phyloP scores from a whole-genome alignment of 148 eudicot genomes.

The Vaccinium vitisidaea region DNA sequence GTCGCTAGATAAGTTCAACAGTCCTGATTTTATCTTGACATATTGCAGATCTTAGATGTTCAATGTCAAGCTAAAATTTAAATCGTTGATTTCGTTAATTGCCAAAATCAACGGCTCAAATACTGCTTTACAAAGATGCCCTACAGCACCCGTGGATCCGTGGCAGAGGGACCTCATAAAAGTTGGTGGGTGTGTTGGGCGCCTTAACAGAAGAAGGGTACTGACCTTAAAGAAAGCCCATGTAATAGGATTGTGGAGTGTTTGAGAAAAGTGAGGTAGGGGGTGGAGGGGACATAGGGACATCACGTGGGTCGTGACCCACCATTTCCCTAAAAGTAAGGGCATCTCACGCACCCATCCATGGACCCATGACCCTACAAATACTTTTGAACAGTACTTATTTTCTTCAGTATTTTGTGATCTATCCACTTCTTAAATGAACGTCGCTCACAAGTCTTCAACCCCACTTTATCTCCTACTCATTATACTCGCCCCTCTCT shows the following conservation, averaged over 20 bases:
- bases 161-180: no score
- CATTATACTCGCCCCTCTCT: not conserved
- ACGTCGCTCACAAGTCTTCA: not conserved
- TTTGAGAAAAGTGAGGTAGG: not conserved
- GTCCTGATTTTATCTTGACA: no score
- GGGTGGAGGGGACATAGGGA: not conserved
- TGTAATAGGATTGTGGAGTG: not conserved
- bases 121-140: no score
- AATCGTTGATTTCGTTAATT: no score
- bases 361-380: not conserved
- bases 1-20: no score
- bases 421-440: not conserved
- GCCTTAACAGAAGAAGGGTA: no score
- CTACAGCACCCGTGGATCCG: no score
- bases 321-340: conserved; percentile 25
- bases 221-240: not conserved
- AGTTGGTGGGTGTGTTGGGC: no score
- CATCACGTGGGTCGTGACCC: conserved; percentile 28
- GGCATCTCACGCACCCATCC: conserved; percentile 24
- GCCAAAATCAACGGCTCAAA: no score
- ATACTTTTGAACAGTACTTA: not conserved
- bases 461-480: not conserved
- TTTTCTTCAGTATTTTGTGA: not conserved
- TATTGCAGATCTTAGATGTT: no score
- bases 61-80: no score